A percentile compares a stretch with the other conserved stretches of the same genome.
These are phyloP conservation scores for Jaapia argillacea DNA, from an alignment of 768 basidiomycete species.

Conservation along the genomic window DNA sequence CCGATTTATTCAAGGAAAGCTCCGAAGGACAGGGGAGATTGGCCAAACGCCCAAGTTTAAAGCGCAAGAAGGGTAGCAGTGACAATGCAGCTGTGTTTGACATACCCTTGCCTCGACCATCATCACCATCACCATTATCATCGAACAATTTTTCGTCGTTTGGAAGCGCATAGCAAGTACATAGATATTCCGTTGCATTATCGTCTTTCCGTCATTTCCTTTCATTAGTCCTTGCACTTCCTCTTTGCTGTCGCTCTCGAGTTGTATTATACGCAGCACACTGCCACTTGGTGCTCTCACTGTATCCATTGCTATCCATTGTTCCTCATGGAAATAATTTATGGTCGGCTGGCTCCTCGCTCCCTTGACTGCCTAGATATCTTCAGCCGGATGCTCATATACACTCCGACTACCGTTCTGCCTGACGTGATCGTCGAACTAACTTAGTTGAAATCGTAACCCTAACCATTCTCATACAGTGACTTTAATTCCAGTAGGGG, in stretches of 20 bases:
- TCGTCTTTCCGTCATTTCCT: background rate
- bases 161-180: no score
- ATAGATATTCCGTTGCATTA: background rate
- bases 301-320: background rate
- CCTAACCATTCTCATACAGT: background rate
- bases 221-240: background rate
- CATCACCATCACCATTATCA: background rate
- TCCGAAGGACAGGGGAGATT: constrained; percentile 43
- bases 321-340: background rate
- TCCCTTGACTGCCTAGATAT: background rate
- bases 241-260: background rate
- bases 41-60: constrained; percentile 61
- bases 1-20: constrained; percentile 55
- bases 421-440: no score
- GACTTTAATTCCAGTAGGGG: background rate
- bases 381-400: no score
- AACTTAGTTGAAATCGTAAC: no score
- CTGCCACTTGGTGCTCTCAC: background rate
- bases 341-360: background rate
- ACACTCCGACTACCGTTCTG: no score
- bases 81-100: constrained; percentile 9
- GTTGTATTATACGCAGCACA: background rate
- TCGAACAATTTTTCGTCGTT: background rate
- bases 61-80: constrained; percentile 27
- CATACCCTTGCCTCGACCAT: background rate